Evolutionary conservation across 1,284 basidiomycete genomes (phyloP).

Genomic region (Microbotryum saponariae): DNA sequence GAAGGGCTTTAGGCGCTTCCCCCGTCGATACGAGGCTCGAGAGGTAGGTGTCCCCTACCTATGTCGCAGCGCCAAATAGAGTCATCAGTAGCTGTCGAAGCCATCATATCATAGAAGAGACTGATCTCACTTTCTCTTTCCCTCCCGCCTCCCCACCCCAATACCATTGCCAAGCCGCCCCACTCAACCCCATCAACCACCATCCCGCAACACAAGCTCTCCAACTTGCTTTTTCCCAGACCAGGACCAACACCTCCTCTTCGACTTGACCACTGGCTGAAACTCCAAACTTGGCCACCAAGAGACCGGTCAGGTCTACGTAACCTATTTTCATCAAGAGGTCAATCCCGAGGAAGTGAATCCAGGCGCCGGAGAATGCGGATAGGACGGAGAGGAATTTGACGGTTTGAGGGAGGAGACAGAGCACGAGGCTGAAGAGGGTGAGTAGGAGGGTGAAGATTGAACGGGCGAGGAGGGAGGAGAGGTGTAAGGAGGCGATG

Average conservation of each 20-base stretch:
- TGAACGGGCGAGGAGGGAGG: slow-evolving; percentile 1
- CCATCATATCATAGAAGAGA: slow-evolving; percentile 32
- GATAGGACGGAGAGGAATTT: slow-evolving; percentile 2
- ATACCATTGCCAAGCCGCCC: slow-evolving; percentile 32
- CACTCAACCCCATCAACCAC: slow-evolving; percentile 4
- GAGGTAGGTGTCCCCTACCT: slow-evolving; percentile 20
- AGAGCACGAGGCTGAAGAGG: neutral
- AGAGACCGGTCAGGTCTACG: slow-evolving; percentile 48
- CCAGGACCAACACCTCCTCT: slow-evolving; percentile 36
- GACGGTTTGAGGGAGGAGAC: neutral
- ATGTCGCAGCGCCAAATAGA: neutral
- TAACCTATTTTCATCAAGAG: slow-evolving; percentile 46
- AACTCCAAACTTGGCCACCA: slow-evolving; percentile 60
- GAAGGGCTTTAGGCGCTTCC: no score
- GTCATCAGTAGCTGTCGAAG: slow-evolving; percentile 32
- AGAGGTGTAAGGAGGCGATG: slow-evolving; percentile 4
- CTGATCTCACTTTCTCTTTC: slow-evolving; percentile 32
- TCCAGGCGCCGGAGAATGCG: slow-evolving; percentile 4
- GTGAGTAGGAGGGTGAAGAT: slow-evolving; percentile 4
- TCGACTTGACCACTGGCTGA: slow-evolving; percentile 45
- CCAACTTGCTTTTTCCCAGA: neutral
- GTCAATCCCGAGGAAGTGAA: slow-evolving; percentile 48
- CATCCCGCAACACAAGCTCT: slow-evolving; percentile 25
- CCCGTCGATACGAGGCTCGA: neutral
- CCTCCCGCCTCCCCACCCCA: slow-evolving; percentile 30